phyloP scores from a whole-genome alignment of 257 asterid species.

The Solanum arcanum region DNA sequence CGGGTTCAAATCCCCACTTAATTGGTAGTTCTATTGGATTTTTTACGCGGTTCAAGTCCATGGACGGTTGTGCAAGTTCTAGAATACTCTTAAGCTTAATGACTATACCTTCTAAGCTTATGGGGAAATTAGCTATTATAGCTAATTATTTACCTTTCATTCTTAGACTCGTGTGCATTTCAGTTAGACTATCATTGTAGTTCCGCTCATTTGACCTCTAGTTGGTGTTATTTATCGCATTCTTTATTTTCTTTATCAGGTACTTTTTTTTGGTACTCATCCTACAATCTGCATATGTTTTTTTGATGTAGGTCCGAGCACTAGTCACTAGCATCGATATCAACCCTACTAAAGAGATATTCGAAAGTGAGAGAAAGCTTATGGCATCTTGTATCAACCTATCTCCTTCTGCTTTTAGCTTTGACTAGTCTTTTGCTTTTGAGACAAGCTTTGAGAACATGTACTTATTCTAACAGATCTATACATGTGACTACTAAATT shows the following conservation, averaged over 20 bases:
- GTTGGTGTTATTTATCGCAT: neutral
- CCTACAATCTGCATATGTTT: neutral
- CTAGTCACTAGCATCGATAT: neutral
- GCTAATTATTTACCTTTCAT: neutral
- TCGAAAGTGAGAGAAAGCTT: neutral
- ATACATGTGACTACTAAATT: neutral
- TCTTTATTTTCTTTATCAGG: neutral
- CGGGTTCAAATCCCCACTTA: neutral
- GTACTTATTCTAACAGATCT: neutral
- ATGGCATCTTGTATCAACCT: neutral
- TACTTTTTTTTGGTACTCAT: too few species aligned
- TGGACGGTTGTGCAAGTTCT: neutral
- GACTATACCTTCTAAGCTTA: neutral
- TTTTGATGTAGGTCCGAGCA: neutral
- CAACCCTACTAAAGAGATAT: neutral
- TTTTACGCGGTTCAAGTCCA: neutral
- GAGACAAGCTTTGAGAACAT: neutral
- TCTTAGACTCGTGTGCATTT: neutral
- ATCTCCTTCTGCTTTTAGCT: neutral
- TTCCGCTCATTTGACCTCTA: neutral
- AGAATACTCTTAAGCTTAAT: neutral
- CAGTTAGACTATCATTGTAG: neutral
- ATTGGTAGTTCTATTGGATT: neutral
- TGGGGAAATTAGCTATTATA: neutral
- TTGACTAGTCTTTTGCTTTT: neutral